phyloP scores from a whole-genome alignment of 2,329 filamentous ascomycete species.

The Diaporthe vaccinii region DNA sequence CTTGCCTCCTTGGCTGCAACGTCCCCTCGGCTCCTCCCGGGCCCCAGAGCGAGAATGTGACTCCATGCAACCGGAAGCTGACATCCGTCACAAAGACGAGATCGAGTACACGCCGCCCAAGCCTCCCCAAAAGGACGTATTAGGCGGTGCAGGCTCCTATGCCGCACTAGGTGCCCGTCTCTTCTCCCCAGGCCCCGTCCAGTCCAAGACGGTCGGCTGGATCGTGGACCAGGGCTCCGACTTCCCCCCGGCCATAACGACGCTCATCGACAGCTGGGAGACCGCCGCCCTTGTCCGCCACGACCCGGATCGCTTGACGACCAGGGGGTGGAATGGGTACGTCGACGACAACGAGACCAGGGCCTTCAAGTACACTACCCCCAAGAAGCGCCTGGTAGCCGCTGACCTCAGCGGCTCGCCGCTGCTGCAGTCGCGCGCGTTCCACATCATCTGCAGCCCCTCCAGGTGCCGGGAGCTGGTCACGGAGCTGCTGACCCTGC shows the following conservation, averaged over 20 bases:
- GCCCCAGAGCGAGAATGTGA: neutral
- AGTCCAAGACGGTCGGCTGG: conserved; percentile 83
- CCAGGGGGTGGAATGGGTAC: conserved; percentile 94
- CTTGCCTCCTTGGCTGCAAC: conserved; percentile 13
- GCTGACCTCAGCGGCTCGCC: conserved; percentile 71
- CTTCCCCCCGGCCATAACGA: conserved; percentile 78
- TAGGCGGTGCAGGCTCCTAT: conserved; percentile 92
- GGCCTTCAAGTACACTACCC: conserved; percentile 89
- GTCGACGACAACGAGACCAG: conserved; percentile 75
- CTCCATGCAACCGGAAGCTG: conserved; percentile 34
- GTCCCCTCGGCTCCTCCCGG: neutral
- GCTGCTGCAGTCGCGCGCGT: conserved; percentile 80
- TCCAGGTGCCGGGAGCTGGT: conserved; percentile 82
- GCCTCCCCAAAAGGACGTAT: conserved; percentile 78
- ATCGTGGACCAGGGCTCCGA: conserved; percentile 91
- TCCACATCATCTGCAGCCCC: conserved; percentile 90
- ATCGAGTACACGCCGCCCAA: conserved; percentile 85
- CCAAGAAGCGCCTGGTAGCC: conserved; percentile 85
- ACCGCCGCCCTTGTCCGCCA: conserved; percentile 80
- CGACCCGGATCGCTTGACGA: conserved; percentile 79
- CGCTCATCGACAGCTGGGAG: conserved; percentile 79
- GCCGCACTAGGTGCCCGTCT: conserved; percentile 90
- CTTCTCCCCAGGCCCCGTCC: conserved; percentile 76
- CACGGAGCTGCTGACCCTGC: conserved; percentile 73
- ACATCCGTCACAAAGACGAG: conserved; percentile 70